A percentile compares a stretch with the other conserved stretches of the same genome.
Evolutionary conservation across 2,329 filamentous ascomycete species (phyloP).

Genomic region (Scedosporium dehoogii): DNA sequence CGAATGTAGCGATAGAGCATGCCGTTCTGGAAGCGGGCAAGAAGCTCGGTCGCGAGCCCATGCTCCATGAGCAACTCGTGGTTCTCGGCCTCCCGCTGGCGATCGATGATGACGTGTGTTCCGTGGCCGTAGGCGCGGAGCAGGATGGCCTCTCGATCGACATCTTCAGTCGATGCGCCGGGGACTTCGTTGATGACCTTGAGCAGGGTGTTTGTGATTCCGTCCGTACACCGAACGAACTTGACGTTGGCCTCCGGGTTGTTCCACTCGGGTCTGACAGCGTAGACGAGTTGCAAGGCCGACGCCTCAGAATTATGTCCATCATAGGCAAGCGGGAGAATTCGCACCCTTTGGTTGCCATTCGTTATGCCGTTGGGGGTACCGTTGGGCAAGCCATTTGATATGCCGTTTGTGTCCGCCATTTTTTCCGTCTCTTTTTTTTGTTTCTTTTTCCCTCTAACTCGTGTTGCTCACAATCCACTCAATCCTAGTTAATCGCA

Average conservation of each 20-base stretch:
- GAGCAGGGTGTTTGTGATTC: conserved; percentile 90
- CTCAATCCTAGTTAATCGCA: too few species aligned
- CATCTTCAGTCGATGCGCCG: conserved; percentile 59
- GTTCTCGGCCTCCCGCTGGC: conserved; percentile 68
- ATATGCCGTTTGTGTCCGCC: neutral
- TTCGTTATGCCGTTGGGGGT: conserved; percentile 10
- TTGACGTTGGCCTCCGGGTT: conserved; percentile 63
- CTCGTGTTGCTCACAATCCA: neutral
- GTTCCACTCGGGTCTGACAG: conserved; percentile 77
- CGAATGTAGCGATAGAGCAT: conserved; percentile 88
- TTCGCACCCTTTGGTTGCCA: conserved; percentile 36
- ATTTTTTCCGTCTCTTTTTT: neutral
- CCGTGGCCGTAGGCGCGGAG: conserved; percentile 90
- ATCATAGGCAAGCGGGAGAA: conserved; percentile 71
- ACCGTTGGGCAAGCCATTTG: neutral
- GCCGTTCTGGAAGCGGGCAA: conserved; percentile 91
- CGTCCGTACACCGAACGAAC: conserved; percentile 88
- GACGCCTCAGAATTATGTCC: conserved; percentile 67
- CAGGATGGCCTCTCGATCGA: conserved; percentile 78
- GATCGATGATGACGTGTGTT: conserved; percentile 91
- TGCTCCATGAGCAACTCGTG: conserved; percentile 81
- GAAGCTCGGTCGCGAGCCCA: conserved; percentile 72
- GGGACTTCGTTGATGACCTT: conserved; percentile 62
- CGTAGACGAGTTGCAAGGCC: conserved; percentile 67
- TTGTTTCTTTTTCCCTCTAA: too few species aligned